A percentile compares a stretch with the other conserved stretches of the same genome.
phyloP scores from a whole-genome alignment of 306 rosid species.

The Pterocarpus santalinus region DNA sequence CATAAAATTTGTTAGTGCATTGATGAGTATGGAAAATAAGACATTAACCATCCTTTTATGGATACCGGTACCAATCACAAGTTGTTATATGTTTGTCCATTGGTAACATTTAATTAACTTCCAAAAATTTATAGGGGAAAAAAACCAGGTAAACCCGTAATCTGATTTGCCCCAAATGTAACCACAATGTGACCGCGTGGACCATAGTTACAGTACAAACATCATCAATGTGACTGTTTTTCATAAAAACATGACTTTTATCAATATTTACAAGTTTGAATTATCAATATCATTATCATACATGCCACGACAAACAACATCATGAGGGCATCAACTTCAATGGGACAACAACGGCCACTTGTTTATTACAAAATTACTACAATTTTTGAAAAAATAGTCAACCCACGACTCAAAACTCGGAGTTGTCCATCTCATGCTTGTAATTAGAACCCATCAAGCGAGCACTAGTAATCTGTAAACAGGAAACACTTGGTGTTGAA shows the following conservation, averaged over 20 bases:
- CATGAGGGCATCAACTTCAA: not conserved
- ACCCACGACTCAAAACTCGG: not conserved
- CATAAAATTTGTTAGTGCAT: not conserved
- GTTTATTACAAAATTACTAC: not conserved
- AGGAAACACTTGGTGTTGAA: not conserved
- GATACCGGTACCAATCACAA: not conserved
- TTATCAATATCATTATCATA: not conserved
- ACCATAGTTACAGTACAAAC: not conserved
- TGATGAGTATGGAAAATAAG: not conserved
- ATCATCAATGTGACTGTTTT: not conserved
- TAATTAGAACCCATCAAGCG: conserved; percentile 10
- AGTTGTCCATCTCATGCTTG: not conserved
- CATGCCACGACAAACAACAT: not conserved
- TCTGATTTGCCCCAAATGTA: not conserved
- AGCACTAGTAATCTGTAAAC: not conserved
- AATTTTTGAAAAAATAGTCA: not conserved
- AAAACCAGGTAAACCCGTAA: not conserved
- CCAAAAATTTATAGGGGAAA: not conserved
- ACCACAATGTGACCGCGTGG: not conserved
- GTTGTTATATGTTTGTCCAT: not conserved
- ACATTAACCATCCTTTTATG: not conserved
- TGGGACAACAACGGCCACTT: not conserved
- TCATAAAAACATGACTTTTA: not conserved
- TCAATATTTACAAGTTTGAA: conserved; percentile 4
- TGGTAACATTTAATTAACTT: not conserved